phyloP scores from a whole-genome alignment of 371 early-diverging fungal species.

The Blakeslea trispora region DNA sequence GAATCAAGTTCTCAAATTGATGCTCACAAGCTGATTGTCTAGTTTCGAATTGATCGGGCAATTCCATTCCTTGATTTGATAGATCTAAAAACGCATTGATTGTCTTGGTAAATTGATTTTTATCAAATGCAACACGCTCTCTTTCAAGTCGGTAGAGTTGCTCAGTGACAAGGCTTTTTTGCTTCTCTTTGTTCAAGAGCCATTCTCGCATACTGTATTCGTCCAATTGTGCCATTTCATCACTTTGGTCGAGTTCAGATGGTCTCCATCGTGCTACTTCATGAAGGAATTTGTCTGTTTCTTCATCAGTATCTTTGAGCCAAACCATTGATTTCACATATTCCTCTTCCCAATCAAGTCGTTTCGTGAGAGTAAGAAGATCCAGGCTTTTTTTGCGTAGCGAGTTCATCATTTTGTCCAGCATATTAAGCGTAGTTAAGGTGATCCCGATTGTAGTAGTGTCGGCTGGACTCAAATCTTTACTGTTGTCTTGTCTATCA shows the following conservation, averaged over 20 bases:
- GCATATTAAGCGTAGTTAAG: slow-evolving; percentile 43
- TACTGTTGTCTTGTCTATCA: slow-evolving; percentile 22
- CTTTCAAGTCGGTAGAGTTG: slow-evolving; percentile 34
- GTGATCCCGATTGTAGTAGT: slow-evolving; percentile 59
- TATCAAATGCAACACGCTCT: slow-evolving; percentile 41
- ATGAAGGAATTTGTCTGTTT: slow-evolving; percentile 34
- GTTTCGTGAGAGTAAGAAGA: slow-evolving; percentile 37
- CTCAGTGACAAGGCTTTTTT: slow-evolving; percentile 33
- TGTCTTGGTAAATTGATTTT: slow-evolving; percentile 42
- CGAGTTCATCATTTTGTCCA: slow-evolving; percentile 45
- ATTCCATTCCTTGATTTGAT: slow-evolving; percentile 35
- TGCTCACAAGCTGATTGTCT: slow-evolving; percentile 44
- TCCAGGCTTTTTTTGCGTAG: slow-evolving; percentile 39
- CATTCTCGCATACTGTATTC: slow-evolving; percentile 11
- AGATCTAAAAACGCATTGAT: slow-evolving; percentile 48
- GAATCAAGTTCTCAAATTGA: slow-evolving; percentile 35
- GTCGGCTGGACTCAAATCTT: slow-evolving; percentile 58
- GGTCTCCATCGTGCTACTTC: slow-evolving; percentile 37
- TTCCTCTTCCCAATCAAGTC: slow-evolving; percentile 53
- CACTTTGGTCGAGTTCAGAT: slow-evolving; percentile 10
- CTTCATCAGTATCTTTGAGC: slow-evolving; percentile 32
- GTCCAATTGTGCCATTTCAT: slow-evolving; percentile 16
- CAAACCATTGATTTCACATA: slow-evolving; percentile 32
- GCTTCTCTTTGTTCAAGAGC: slow-evolving; percentile 27
- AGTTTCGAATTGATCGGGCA: slow-evolving; percentile 43